These are phyloP conservation scores for Rhododendron ovatum DNA, from an alignment of 148 eudicot genomes.

Conservation along the genomic window DNA sequence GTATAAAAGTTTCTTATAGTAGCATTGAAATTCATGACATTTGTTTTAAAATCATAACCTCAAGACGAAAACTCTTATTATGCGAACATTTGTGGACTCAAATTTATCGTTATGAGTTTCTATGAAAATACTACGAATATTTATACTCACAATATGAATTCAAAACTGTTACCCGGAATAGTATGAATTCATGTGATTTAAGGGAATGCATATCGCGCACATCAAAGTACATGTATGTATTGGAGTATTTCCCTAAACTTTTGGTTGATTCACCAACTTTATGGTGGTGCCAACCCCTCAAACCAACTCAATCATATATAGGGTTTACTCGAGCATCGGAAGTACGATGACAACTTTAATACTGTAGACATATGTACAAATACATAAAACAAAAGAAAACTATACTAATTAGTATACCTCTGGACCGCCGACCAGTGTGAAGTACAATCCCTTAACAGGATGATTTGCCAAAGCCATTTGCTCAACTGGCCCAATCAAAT, in stretches of 20 bases:
- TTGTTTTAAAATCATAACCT: background rate
- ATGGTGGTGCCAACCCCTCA: no score
- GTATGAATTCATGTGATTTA: background rate
- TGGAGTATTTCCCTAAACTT: background rate
- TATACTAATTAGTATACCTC: conserved; percentile 28
- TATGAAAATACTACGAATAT: background rate
- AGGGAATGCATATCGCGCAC: background rate
- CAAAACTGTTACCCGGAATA: background rate
- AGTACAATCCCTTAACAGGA: conserved; percentile 56
- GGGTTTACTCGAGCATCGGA: background rate
- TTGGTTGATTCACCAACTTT: no score
- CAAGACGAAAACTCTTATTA: background rate
- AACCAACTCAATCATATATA: no score
- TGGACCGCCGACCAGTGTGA: conserved; percentile 49
- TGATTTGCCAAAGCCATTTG: conserved; percentile 48
- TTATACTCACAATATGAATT: background rate
- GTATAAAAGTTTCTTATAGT: background rate
- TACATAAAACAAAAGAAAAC: no score
- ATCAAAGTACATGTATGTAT: background rate
- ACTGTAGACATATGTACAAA: no score
- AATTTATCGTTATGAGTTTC: background rate
- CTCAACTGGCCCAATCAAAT: conserved; percentile 62
- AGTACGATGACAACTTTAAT: background rate
- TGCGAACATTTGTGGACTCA: background rate
- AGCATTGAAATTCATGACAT: background rate